Percentiles rank a stretch among this genome's conserved stretches.
Evolutionary conservation across 2,329 filamentous ascomycete genomes (phyloP).

Genomic region (Cercospora canescens): DNA sequence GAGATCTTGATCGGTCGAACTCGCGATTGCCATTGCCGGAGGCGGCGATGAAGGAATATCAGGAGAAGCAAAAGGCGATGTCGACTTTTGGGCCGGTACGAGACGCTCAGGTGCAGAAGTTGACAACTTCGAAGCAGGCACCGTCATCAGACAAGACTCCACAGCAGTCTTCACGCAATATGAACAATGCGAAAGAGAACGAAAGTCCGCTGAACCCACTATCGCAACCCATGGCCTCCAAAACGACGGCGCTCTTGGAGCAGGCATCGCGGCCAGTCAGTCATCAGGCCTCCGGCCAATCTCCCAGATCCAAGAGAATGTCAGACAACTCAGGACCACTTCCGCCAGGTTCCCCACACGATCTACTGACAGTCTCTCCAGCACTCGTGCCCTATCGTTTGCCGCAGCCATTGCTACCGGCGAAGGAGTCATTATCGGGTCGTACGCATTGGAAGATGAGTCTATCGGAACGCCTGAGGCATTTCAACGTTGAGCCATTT

Average conservation of each 20-base stretch:
- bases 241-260: background rate
- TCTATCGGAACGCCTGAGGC: background rate
- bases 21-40: background rate
- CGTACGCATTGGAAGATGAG: background rate
- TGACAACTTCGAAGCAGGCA: background rate
- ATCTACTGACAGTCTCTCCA: background rate
- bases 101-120: background rate
- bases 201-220: background rate
- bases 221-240: background rate
- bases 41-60: background rate
- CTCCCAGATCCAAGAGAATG: background rate
- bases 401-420: background rate
- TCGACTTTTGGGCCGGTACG: background rate
- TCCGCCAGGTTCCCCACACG: background rate
- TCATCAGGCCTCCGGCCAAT: background rate
- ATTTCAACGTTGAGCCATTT: background rate
- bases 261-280: background rate
- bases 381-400: background rate
- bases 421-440: background rate
- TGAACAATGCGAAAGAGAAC: background rate
- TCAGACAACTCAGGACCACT: background rate
- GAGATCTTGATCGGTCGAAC: too few species aligned
- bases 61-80: background rate
- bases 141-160: background rate
- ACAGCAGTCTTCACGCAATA: background rate